These are phyloP conservation scores for Amanita polypyramis DNA, from an alignment of 768 basidiomycete species.

Conservation along the genomic window DNA sequence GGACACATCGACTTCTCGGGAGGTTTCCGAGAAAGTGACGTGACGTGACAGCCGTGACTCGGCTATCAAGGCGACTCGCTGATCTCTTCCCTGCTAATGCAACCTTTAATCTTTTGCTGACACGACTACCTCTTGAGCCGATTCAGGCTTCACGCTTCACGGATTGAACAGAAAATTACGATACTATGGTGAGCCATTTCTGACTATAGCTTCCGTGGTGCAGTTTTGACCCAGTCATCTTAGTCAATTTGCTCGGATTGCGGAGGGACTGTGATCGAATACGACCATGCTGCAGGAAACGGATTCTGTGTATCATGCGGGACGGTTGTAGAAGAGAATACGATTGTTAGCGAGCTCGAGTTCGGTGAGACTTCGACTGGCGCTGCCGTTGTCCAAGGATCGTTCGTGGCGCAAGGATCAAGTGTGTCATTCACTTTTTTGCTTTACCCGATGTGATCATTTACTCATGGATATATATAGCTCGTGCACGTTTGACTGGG, in stretches of 20 bases:
- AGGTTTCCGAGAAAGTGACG: background rate
- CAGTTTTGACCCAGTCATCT: background rate
- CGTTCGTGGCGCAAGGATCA: constrained; percentile 83
- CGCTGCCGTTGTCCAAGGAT: constrained; percentile 92
- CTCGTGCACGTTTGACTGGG: constrained; percentile 73
- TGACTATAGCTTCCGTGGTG: background rate
- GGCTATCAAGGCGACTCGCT: too few relatives aligned
- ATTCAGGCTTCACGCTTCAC: too few relatives aligned
- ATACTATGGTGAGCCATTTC: background rate
- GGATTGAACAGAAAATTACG: background rate
- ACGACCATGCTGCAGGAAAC: constrained; percentile 75
- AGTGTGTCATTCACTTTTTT: constrained; percentile 56
- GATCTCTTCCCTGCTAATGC: constrained; percentile 4
- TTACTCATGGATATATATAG: constrained; percentile 24
- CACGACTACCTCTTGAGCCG: too few relatives aligned
- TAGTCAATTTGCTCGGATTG: constrained; percentile 67
- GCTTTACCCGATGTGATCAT: background rate
- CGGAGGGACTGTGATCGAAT: constrained; percentile 77
- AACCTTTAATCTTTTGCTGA: constrained; percentile 10
- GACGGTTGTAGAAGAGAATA: constrained; percentile 86
- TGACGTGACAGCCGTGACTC: constrained; percentile 1
- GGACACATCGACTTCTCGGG: too few relatives aligned
- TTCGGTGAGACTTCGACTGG: constrained; percentile 93
- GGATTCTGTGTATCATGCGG: constrained; percentile 83
- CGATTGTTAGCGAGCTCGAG: constrained; percentile 86